Evolutionary conservation across 2,329 filamentous ascomycete species (phyloP).

Genomic region (Cadophora malorum): DNA sequence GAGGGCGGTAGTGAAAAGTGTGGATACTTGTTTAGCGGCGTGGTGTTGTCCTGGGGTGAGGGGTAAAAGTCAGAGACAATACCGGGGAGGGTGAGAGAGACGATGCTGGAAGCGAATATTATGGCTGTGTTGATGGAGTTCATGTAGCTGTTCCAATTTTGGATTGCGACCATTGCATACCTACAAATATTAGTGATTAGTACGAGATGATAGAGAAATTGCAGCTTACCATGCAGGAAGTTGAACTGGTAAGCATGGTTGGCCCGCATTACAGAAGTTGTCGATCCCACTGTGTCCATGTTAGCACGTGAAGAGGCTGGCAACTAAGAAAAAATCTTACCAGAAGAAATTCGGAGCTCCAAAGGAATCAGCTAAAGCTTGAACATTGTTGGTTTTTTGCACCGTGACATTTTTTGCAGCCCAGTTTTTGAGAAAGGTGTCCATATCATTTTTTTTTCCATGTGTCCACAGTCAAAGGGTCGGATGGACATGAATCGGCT

Average conservation of each 20-base stretch:
- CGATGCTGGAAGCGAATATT: slow-evolving; percentile 25
- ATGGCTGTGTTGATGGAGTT: slow-evolving; percentile 31
- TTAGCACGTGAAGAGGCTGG: too few species aligned
- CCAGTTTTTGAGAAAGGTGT: too few species aligned
- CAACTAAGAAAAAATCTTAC: too few species aligned
- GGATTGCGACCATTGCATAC: slow-evolving; percentile 31
- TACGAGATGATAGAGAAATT: too few species aligned
- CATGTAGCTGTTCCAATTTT: slow-evolving; percentile 34
- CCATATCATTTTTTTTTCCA: too few species aligned
- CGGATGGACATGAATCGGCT: too few species aligned
- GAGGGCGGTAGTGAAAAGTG: slow-evolving; percentile 21
- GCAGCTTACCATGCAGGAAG: slow-evolving; percentile 31
- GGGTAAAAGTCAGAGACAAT: slow-evolving; percentile 27
- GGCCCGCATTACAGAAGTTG: slow-evolving; percentile 30
- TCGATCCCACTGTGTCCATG: slow-evolving; percentile 32
- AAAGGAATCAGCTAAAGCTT: slow-evolving; percentile 19
- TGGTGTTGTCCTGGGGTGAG: slow-evolving; percentile 25
- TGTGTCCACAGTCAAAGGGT: too few species aligned
- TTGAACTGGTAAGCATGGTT: slow-evolving; percentile 29
- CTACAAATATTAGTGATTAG: too few species aligned
- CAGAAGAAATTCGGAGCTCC: slow-evolving; percentile 34
- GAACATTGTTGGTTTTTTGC: too few species aligned
- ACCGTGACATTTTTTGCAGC: too few species aligned
- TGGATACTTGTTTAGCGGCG: slow-evolving; percentile 21
- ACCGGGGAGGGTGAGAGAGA: slow-evolving; percentile 13